These are phyloP conservation scores for Sugiyamaella novakii DNA, from an alignment of 1,139 yeast genomes.

Conservation along the genomic window DNA sequence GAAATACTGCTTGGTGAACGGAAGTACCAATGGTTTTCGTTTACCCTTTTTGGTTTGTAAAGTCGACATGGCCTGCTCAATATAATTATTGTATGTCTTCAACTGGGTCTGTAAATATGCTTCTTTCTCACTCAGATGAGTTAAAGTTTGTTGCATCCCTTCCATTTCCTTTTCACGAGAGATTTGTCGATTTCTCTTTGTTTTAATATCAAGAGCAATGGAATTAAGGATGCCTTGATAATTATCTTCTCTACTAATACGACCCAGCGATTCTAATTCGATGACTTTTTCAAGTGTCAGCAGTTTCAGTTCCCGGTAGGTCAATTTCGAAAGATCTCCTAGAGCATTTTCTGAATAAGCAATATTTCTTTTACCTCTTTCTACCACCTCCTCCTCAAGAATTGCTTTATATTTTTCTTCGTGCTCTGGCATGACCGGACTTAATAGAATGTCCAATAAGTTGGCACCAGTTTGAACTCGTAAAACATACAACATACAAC, in stretches of 20 bases:
- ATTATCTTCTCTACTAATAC: conserved; percentile 65
- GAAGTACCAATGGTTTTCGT: conserved; percentile 54
- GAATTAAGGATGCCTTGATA: conserved; percentile 81
- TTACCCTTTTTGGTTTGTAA: conserved; percentile 58
- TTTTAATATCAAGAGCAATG: conserved; percentile 80
- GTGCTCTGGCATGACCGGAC: conserved; percentile 68
- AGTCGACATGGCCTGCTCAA: conserved; percentile 65
- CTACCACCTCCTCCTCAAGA: conserved; percentile 49
- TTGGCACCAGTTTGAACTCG: conserved; percentile 77
- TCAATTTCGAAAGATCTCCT: conserved; percentile 56
- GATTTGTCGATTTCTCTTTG: conserved; percentile 70
- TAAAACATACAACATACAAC: conserved; percentile 76
- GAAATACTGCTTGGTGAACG: conserved; percentile 78
- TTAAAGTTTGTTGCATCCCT: conserved; percentile 60
- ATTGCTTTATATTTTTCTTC: conserved; percentile 64
- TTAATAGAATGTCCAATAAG: conserved; percentile 69
- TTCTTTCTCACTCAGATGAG: conserved; percentile 64
- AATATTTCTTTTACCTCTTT: conserved; percentile 28
- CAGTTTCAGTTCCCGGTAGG: conserved; percentile 77
- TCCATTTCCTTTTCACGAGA: conserved; percentile 63
- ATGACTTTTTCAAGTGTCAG: conserved; percentile 73
- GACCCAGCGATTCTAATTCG: conserved; percentile 71
- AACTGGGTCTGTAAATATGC: conserved; percentile 61
- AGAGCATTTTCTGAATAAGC: conserved; percentile 40
- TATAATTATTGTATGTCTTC: conserved; percentile 65